Evolutionary conservation across 768 basidiomycete genomes (phyloP).

Genomic region (Suillus alpinus): DNA sequence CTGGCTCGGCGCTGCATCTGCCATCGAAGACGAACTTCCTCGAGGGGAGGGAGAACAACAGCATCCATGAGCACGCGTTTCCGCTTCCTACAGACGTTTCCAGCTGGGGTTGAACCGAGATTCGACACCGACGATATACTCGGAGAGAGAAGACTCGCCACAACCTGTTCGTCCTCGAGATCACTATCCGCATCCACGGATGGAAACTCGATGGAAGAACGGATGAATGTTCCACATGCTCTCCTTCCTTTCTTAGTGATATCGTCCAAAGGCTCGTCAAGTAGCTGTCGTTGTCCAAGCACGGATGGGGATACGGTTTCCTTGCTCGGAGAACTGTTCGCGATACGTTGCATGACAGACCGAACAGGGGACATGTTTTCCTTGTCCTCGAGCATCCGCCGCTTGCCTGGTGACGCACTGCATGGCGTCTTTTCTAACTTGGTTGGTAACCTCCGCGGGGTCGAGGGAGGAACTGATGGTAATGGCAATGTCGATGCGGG

Average conservation of each 20-base stretch:
- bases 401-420: constrained; percentile 36
- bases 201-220: constrained; percentile 30
- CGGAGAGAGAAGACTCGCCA: constrained; percentile 25
- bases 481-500: constrained; percentile 27
- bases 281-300: constrained; percentile 45
- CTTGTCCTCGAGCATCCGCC: constrained; percentile 44
- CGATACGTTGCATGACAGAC: constrained; percentile 47
- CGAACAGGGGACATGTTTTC: constrained; percentile 50
- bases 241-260: constrained; percentile 25
- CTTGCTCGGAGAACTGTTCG: constrained; percentile 33
- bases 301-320: constrained; percentile 15
- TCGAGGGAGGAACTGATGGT: constrained; percentile 25
- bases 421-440: constrained; percentile 11
- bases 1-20: constrained; percentile 21
- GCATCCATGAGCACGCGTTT: constrained; percentile 50
- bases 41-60: constrained; percentile 45
- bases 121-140: background rate
- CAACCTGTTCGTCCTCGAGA: constrained; percentile 29
- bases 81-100: constrained; percentile 39
- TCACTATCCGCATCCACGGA: constrained; percentile 19
- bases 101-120: background rate
- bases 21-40: constrained; percentile 22
- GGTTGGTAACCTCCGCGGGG: constrained; percentile 30
- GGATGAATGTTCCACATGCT: constrained; percentile 22
- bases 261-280: constrained; percentile 32